Evolutionary conservation across 1,284 basidiomycete species (phyloP), one percentile per base, ranked within the genome.

Genomic region (Violaceomyces palustris): DNA sequence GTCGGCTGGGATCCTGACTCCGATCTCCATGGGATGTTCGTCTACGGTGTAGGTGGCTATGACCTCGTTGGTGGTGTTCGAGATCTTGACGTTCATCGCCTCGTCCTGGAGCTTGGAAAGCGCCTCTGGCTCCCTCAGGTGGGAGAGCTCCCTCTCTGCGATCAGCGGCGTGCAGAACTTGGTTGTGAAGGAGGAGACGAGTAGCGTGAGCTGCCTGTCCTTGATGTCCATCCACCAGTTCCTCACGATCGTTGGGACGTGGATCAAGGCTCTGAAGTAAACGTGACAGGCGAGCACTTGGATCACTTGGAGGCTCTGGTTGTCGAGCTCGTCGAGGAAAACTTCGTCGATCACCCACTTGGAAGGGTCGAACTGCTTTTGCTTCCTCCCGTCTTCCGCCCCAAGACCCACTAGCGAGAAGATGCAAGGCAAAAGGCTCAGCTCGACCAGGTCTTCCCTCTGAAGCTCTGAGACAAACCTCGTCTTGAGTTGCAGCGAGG

Each of bases 1-100:
- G 68, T 97, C 92, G 4, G 76, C 71, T 1, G 94, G 94, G 24
- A 98, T 82, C 59, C 84, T 82, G 54, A 98, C 78, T 17, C 82
- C 84, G 45, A 99, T 84, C 76, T 98, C 93, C 68, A 99, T 82
- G 31, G 85, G 82, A 69, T 97, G 87, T 54, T 99, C 94, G 73
- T 99, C 94, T 1, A 99, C 85, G 7, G 82, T 79, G 69, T 96
- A 99, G 17, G 71, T 74, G 1, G 77, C 77, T 12, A 76, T 76
- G 4, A 77, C 76, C 56, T 78, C 21, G 45, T 68, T 68, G 79
- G 79, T 21, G 90, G 85, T 69, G n/a, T n/a, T n/a, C 85, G 90
- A 42, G 8, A 72, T 50, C 45, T 61, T 62, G 74, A 98, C 78
- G 6, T 79, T 80, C 51, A 97, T 77, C 38, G 84, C 85, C 61